A percentile compares a stretch with the other conserved stretches of the same genome.
phyloP scores from a whole-genome alignment of 306 rosid genomes.

The Cyamopsis tetragonoloba region DNA sequence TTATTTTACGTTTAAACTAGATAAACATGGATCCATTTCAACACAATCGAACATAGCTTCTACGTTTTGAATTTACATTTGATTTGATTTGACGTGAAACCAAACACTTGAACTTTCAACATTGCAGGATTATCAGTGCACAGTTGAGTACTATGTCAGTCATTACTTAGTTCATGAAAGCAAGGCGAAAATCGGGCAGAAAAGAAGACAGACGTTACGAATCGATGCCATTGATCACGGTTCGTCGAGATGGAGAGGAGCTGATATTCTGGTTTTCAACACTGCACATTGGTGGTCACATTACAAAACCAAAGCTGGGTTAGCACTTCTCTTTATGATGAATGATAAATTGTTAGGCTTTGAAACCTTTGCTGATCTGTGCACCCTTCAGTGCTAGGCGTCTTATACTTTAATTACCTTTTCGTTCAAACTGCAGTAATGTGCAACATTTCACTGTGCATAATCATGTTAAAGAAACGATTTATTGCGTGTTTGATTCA shows the following conservation, averaged over 20 bases:
- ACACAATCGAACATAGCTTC: no score
- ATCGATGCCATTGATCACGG: constrained; percentile 82
- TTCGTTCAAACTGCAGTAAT: not conserved
- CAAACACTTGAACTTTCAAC: not conserved
- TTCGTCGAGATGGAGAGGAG: constrained; percentile 88
- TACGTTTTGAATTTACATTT: no score
- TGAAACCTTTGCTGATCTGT: constrained; percentile 5
- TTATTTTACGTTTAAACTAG: no score
- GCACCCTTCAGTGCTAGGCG: not conserved
- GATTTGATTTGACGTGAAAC: no score
- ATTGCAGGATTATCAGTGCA: constrained; percentile 78
- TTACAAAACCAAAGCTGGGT: constrained; percentile 92
- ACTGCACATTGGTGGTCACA: constrained; percentile 99
- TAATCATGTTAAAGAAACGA: not conserved
- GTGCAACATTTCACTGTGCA: not conserved
- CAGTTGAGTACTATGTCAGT: constrained; percentile 74
- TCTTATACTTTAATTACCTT: not conserved
- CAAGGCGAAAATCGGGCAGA: constrained; percentile 78
- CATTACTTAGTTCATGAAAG: constrained; percentile 85
- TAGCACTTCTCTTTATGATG: constrained; percentile 27
- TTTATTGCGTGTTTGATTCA: no score
- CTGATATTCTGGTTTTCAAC: constrained; percentile 84
- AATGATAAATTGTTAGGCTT: constrained; percentile 7
- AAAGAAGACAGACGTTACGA: constrained; percentile 59
- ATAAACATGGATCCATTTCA: no score